Conservation (phyloP, 371 early-diverging fungal species). For the Lichtheimia ornata region DNA sequence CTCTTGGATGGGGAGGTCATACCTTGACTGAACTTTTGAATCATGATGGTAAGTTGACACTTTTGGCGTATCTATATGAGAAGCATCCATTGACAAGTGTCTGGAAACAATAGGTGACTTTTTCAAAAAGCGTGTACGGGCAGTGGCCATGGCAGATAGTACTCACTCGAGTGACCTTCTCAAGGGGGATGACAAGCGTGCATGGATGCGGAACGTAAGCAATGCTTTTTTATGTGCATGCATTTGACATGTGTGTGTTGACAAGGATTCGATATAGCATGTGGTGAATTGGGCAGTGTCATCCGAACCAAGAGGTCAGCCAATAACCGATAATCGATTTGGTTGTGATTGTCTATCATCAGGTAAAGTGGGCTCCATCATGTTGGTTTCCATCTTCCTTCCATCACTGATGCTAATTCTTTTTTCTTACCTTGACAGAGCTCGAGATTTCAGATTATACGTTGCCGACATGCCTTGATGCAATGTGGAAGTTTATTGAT, state of each 20-base stretch:
- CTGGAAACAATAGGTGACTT: constrained; percentile 30
- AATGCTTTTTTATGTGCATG: background rate
- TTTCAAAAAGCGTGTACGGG: constrained; percentile 30
- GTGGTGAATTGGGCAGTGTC: constrained; percentile 35
- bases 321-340: constrained; percentile 31
- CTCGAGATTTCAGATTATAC: constrained; percentile 43
- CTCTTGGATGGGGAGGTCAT: constrained; percentile 45
- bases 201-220: constrained; percentile 39
- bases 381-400: background rate
- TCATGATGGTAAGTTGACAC: constrained; percentile 26
- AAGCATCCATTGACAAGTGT: background rate
- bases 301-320: constrained; percentile 20
- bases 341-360: constrained; percentile 41
- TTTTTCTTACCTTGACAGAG: constrained; percentile 17
- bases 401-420: background rate
- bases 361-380: constrained; percentile 15
- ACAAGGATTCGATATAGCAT: constrained; percentile 16
- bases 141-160: constrained; percentile 35
- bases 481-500: constrained; percentile 36
- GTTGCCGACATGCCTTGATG: constrained; percentile 28
- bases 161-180: constrained; percentile 32
- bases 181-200: constrained; percentile 26
- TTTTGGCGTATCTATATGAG: too few relatives aligned
- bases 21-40: constrained; percentile 35
- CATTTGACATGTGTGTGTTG: background rate